Evolutionary conservation across 306 rosid genomes (phyloP).

Genomic region (Ziziphus jujuba): DNA sequence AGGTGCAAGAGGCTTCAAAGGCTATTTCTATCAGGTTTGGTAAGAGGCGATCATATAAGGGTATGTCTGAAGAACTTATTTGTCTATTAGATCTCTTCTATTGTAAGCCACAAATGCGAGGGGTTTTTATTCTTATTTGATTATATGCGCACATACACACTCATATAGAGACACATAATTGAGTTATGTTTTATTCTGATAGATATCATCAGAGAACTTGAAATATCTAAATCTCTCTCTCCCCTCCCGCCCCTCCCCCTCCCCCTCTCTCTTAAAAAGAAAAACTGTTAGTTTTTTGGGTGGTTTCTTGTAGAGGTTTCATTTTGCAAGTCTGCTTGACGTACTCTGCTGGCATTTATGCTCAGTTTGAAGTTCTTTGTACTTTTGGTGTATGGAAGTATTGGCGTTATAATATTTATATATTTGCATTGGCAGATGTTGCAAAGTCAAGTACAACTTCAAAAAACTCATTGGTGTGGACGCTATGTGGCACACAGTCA

Average conservation of each 20-base stretch:
- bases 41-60: slow-evolving; percentile 60
- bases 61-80: slow-evolving; percentile 51
- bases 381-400: slow-evolving; percentile 23
- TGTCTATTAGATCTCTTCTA: neutral
- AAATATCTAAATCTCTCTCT: slow-evolving; percentile 4
- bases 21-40: slow-evolving; percentile 47
- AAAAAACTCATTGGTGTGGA: slow-evolving; percentile 88
- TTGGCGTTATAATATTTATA: slow-evolving; percentile 12
- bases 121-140: neutral
- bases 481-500: too few species aligned
- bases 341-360: neutral
- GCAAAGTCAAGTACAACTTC: slow-evolving; percentile 46
- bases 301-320: too few species aligned
- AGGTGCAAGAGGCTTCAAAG: slow-evolving; percentile 40
- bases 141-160: neutral
- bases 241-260: neutral
- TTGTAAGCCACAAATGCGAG: slow-evolving; percentile 2
- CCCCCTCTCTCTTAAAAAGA: too few species aligned
- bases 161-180: too few species aligned
- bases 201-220: neutral
- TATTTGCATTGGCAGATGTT: slow-evolving; percentile 47
- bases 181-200: slow-evolving; percentile 1
- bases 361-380: slow-evolving; percentile 12
- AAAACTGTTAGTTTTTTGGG: too few species aligned
- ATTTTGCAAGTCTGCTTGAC: too few species aligned